phyloP scores from a whole-genome alignment of 495 filamentous ascomycete genomes.

The Lindgomyces ingoldianus region DNA sequence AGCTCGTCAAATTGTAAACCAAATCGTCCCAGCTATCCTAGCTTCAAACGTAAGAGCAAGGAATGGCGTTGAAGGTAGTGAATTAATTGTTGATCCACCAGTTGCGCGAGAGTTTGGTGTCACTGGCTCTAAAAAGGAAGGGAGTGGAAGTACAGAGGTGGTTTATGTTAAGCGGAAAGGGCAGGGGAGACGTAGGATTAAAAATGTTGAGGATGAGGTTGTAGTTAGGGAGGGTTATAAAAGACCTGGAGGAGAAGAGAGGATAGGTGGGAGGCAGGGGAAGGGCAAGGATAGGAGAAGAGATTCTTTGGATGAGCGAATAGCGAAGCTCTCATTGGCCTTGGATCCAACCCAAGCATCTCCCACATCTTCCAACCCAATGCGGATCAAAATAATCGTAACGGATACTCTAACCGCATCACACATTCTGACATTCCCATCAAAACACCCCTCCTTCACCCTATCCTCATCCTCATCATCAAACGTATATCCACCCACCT shows the following conservation, averaged over 20 bases:
- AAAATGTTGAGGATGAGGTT: conserved; percentile 9
- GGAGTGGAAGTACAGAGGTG: neutral
- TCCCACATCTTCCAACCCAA: neutral
- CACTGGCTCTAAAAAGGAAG: neutral
- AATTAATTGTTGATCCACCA: conserved; percentile 51
- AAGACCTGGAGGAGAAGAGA: neutral
- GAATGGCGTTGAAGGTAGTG: conserved; percentile 51
- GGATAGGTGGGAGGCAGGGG: neutral
- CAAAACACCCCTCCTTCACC: neutral
- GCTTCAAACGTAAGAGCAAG: conserved; percentile 51
- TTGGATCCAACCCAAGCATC: neutral
- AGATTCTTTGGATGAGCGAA: neutral
- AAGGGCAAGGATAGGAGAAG: conserved; percentile 9
- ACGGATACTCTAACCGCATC: conserved; percentile 54
- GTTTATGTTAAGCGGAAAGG: conserved; percentile 26
- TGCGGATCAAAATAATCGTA: conserved; percentile 47
- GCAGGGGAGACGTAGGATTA: conserved; percentile 27
- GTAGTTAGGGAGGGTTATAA: conserved; percentile 6
- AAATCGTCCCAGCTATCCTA: conserved; percentile 54
- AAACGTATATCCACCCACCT: too few species aligned
- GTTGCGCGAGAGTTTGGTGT: neutral
- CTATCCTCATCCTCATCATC: neutral
- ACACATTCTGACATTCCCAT: conserved; percentile 36
- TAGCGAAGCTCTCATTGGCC: neutral
- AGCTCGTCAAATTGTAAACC: conserved; percentile 55